These are phyloP conservation scores for Aspergillus haitiensis DNA, from an alignment of 495 filamentous ascomycete species.

Conservation along the genomic window DNA sequence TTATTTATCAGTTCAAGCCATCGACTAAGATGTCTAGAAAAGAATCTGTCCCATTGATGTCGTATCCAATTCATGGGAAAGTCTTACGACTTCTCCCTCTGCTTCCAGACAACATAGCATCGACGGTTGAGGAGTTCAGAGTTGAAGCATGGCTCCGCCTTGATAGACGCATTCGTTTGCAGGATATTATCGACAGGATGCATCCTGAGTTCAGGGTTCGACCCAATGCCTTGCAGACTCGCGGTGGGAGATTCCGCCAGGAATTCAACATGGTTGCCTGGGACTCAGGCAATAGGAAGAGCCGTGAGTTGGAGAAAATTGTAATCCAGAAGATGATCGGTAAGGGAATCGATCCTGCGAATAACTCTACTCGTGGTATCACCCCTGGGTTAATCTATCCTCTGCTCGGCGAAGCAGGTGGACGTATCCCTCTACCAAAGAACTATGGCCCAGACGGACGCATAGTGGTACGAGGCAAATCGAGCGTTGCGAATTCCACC, in stretches of 20 bases:
- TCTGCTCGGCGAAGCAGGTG: conserved; percentile 18
- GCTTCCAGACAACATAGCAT: conserved; percentile 26
- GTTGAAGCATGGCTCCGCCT: conserved; percentile 32
- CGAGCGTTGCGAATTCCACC: background rate
- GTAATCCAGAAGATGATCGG: conserved; percentile 13
- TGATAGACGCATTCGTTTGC: conserved; percentile 22
- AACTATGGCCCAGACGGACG: background rate
- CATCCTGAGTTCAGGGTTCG: conserved; percentile 14
- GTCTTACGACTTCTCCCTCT: conserved; percentile 16
- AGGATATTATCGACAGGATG: conserved; percentile 27
- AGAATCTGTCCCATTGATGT: background rate
- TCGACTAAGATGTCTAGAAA: background rate
- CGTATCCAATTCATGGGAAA: conserved; percentile 18
- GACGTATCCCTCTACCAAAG: conserved; percentile 17
- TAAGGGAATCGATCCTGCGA: conserved; percentile 7
- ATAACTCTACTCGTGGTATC: conserved; percentile 32
- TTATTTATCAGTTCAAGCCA: conserved; percentile 23
- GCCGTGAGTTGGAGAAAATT: background rate
- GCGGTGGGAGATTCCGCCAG: conserved; percentile 24
- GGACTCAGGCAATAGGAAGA: conserved; percentile 26
- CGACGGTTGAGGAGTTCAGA: conserved; percentile 24
- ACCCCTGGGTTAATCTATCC: conserved; percentile 34
- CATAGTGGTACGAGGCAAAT: background rate
- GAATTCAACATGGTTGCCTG: conserved; percentile 21
- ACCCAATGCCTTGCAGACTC: conserved; percentile 23